These are phyloP conservation scores for Rhynchosporium agropyri DNA, from an alignment of 2,329 filamentous ascomycete species.

Conservation along the genomic window DNA sequence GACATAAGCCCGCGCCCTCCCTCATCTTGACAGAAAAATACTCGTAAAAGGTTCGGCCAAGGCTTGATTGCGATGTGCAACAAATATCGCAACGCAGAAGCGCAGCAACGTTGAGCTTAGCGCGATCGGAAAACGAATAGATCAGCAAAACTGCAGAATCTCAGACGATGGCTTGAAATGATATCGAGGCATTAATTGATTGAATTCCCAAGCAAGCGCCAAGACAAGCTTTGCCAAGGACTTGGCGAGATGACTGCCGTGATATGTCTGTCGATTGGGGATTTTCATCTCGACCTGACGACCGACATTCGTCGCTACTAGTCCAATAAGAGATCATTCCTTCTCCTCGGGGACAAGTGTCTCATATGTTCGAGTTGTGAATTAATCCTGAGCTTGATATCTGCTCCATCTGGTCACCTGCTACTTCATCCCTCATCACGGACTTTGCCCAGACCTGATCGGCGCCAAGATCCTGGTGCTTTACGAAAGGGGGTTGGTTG, in stretches of 20 bases:
- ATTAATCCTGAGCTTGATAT: background rate
- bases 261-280: background rate
- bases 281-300: slow-evolving; percentile 4
- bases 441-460: slow-evolving; percentile 9
- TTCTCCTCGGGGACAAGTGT: background rate
- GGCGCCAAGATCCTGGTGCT: slow-evolving; percentile 3
- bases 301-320: background rate
- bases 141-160: background rate
- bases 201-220: slow-evolving; percentile 1
- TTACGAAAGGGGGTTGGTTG: no score
- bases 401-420: background rate
- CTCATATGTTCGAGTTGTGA: no score
- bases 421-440: background rate
- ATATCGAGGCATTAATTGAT: slow-evolving; percentile 2
- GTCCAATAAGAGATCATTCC: background rate
- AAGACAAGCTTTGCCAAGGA: slow-evolving; percentile 12
- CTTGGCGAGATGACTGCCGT: slow-evolving; percentile 11
- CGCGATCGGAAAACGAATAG: slow-evolving; percentile 1
- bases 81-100: background rate
- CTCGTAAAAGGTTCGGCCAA: slow-evolving; percentile 5
- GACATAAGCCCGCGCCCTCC: slow-evolving; percentile 8
- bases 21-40: slow-evolving; percentile 7
- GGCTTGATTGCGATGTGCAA: background rate
- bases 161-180: background rate
- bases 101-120: background rate